A percentile compares a stretch with the other conserved stretches of the same genome.
Evolutionary conservation across 2,329 filamentous ascomycete genomes (phyloP).

Genomic region (Talaromyces funiculosus): DNA sequence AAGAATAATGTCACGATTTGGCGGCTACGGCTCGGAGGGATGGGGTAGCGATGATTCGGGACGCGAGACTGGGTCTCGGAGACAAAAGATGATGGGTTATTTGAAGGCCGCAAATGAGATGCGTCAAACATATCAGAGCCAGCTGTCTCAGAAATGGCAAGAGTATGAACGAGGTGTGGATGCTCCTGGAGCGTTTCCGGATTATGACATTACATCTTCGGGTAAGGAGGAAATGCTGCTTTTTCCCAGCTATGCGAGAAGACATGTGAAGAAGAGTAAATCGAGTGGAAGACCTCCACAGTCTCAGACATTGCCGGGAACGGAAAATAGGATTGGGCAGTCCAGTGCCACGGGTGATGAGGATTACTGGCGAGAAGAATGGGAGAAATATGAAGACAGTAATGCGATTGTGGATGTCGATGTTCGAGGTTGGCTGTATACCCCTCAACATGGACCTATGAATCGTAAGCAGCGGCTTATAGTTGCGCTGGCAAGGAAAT

Average conservation of each 20-base stretch:
- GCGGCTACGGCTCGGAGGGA: conserved; percentile 13
- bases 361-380: conserved; percentile 72
- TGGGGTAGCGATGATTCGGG: conserved; percentile 28
- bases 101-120: conserved; percentile 67
- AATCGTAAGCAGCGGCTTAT: conserved; percentile 80
- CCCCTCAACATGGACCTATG: conserved; percentile 76
- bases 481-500: conserved; percentile 75
- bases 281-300: conserved; percentile 27
- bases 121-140: conserved; percentile 59
- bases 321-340: conserved; percentile 35
- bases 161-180: conserved; percentile 43
- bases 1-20: conserved; percentile 21
- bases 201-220: conserved; percentile 71
- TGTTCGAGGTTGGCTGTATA: conserved; percentile 91
- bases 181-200: conserved; percentile 74
- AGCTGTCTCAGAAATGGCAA: conserved; percentile 45
- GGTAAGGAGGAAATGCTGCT: conserved; percentile 89
- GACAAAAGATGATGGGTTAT: conserved; percentile 71
- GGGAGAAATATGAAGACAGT: conserved; percentile 73
- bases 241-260: conserved; percentile 88
- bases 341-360: conserved; percentile 52
- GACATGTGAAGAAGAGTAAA: conserved; percentile 54
- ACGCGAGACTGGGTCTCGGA: conserved; percentile 61
- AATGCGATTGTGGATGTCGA: conserved; percentile 89
- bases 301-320: conserved; percentile 23